Percentiles rank a stretch among this genome's conserved stretches.
These are phyloP conservation scores for Teratosphaeria zuluensis DNA, from an alignment of 2,329 filamentous ascomycete genomes.

Conservation along the genomic window DNA sequence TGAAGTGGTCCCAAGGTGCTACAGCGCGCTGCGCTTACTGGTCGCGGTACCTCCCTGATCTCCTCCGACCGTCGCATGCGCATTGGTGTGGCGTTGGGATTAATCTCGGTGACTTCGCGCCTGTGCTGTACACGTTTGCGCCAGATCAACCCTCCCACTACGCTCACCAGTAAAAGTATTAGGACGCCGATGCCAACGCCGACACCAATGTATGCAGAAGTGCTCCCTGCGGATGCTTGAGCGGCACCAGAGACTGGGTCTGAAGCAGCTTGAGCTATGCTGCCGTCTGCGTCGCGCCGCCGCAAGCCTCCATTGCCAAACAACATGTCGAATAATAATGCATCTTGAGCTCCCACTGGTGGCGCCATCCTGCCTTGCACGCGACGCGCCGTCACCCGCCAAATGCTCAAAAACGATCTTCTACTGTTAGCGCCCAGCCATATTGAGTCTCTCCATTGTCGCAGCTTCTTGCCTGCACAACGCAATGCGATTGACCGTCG, in stretches of 20 bases:
- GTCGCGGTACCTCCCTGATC: conserved; percentile 13
- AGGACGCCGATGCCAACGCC: conserved; percentile 20
- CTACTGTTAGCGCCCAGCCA: not conserved
- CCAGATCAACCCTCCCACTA: conserved; percentile 15
- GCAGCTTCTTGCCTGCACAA: not conserved
- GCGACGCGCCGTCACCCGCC: not conserved
- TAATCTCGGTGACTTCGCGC: conserved; percentile 16
- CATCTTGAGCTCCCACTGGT: not conserved
- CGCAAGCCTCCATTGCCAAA: not conserved
- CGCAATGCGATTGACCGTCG: not conserved
- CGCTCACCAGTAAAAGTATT: conserved; percentile 15
- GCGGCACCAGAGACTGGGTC: conserved; percentile 7
- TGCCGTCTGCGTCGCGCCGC: not conserved
- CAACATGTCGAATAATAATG: not conserved
- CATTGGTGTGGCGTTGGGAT: conserved; percentile 9
- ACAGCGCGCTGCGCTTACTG: conserved; percentile 9
- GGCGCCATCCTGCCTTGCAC: not conserved
- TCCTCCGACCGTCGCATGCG: conserved; percentile 6
- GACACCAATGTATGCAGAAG: conserved; percentile 14
- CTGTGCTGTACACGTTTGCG: conserved; percentile 16
- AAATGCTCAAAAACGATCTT: not conserved
- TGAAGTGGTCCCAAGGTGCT: conserved; percentile 13
- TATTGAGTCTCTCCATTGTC: not conserved
- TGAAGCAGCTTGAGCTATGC: conserved; percentile 3
- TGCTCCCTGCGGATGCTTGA: conserved; percentile 4